These are phyloP conservation scores for Crataegus laevigata DNA, from an alignment of 306 rosid genomes.

Conservation along the genomic window DNA sequence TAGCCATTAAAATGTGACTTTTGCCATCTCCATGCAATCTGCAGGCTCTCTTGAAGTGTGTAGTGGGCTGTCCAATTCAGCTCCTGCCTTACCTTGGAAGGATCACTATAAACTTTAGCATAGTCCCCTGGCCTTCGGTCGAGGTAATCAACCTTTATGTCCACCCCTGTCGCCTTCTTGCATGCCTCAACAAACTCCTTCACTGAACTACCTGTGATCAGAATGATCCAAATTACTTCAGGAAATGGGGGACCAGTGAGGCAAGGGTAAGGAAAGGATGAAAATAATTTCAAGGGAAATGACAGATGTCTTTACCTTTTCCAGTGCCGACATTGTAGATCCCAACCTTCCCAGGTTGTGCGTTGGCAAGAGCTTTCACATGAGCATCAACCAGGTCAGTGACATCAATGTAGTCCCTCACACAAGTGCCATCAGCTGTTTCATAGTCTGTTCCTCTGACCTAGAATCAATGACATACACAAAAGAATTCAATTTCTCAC, in stretches of 20 bases:
- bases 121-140: constrained; percentile 86
- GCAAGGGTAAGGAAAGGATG: not conserved
- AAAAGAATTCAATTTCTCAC: not conserved
- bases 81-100: constrained; percentile 58
- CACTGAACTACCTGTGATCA: constrained; percentile 68
- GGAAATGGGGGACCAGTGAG: not conserved
- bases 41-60: constrained; percentile 64
- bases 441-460: constrained; percentile 81
- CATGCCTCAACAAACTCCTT: constrained; percentile 95
- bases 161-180: constrained; percentile 71
- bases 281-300: not conserved
- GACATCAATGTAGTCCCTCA: constrained; percentile 86
- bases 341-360: constrained; percentile 56
- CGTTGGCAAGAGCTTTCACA: constrained; percentile 85
- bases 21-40: constrained; percentile 86
- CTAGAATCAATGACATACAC: constrained; percentile 26
- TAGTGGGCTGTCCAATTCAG: constrained; percentile 71
- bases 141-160: constrained; percentile 68
- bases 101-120: constrained; percentile 82
- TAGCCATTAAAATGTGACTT: constrained; percentile 66
- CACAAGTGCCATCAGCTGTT: constrained; percentile 81
- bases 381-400: constrained; percentile 96
- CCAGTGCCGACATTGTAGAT: constrained; percentile 96
- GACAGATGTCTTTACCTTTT: constrained; percentile 47
- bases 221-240: constrained; percentile 3